A percentile compares a stretch with the other conserved stretches of the same genome.
phyloP scores from a whole-genome alignment of 805 yeast species.

The Wickerhamomyces hampshirensis region DNA sequence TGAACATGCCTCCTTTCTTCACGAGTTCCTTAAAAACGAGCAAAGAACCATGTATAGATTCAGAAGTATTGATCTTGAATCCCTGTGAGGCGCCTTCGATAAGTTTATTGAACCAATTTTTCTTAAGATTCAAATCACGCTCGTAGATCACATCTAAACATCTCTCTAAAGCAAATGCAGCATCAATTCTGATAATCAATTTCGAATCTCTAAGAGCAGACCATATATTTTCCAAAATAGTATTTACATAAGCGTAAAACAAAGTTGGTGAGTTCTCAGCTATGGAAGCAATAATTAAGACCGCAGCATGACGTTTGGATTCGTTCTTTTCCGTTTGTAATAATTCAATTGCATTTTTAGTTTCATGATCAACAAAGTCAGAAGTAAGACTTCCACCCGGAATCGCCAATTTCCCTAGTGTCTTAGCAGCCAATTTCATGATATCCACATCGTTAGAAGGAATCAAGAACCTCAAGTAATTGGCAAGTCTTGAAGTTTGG shows the following conservation, averaged over 20 bases:
- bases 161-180: conserved; percentile 74
- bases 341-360: conserved; percentile 87
- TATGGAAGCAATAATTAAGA: conserved; percentile 73
- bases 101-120: conserved; percentile 69
- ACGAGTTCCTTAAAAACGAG: conserved; percentile 78
- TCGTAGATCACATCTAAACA: conserved; percentile 77
- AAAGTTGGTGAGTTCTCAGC: conserved; percentile 86
- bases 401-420: conserved; percentile 82
- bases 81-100: conserved; percentile 65
- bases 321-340: conserved; percentile 84
- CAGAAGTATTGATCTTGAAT: conserved; percentile 48
- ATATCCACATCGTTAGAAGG: conserved; percentile 80
- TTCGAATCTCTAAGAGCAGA: conserved; percentile 79
- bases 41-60: conserved; percentile 82
- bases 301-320: conserved; percentile 84
- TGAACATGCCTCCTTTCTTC: conserved; percentile 63
- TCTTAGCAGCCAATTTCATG: conserved; percentile 80
- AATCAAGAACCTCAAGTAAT: conserved; percentile 73
- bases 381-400: conserved; percentile 89
- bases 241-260: conserved; percentile 70
- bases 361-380: conserved; percentile 90
- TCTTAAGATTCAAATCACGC: conserved; percentile 66
- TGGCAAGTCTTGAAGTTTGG: conserved; percentile 87
- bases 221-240: conserved; percentile 82
- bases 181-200: conserved; percentile 68